These are phyloP conservation scores for Nicotiana obtusifolia DNA, from an alignment of 257 asterid species.

Conservation along the genomic window DNA sequence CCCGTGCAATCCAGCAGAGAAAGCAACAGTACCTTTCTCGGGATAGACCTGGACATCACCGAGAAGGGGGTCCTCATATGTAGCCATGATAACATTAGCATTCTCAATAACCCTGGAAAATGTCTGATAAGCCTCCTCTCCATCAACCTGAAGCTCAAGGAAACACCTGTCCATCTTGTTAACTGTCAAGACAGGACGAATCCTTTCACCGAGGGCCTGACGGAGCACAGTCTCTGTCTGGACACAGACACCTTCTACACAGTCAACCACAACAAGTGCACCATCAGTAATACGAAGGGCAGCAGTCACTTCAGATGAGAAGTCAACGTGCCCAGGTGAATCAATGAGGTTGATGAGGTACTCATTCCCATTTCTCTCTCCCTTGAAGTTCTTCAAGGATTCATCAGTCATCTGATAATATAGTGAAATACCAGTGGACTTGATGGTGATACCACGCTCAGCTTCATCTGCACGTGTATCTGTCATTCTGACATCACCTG, in stretches of 20 bases:
- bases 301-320: conserved; percentile 37
- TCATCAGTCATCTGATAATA: conserved; percentile 34
- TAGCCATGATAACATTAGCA: conserved; percentile 35
- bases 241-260: conserved; percentile 38
- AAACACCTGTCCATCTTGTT: conserved; percentile 41
- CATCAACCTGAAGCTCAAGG: conserved; percentile 40
- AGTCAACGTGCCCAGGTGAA: conserved; percentile 40
- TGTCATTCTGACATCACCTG: conserved; percentile 39
- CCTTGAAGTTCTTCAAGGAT: conserved; percentile 22
- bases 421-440: conserved; percentile 36
- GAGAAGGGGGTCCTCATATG: conserved; percentile 33
- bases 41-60: conserved; percentile 35
- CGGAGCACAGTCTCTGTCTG: conserved; percentile 36
- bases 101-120: conserved; percentile 33
- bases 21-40: conserved; percentile 39
- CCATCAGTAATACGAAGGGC: conserved; percentile 40
- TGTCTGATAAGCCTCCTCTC: conserved; percentile 35
- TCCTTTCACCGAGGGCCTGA: conserved; percentile 38
- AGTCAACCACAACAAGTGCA: conserved; percentile 33
- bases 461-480: conserved; percentile 41
- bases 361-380: conserved; percentile 29
- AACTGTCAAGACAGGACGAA: conserved; percentile 30
- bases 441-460: conserved; percentile 37
- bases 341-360: conserved; percentile 37
- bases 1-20: conserved; percentile 38